phyloP scores from a whole-genome alignment of 331 rosid genomes.

The Erythrophleum ivorense region DNA sequence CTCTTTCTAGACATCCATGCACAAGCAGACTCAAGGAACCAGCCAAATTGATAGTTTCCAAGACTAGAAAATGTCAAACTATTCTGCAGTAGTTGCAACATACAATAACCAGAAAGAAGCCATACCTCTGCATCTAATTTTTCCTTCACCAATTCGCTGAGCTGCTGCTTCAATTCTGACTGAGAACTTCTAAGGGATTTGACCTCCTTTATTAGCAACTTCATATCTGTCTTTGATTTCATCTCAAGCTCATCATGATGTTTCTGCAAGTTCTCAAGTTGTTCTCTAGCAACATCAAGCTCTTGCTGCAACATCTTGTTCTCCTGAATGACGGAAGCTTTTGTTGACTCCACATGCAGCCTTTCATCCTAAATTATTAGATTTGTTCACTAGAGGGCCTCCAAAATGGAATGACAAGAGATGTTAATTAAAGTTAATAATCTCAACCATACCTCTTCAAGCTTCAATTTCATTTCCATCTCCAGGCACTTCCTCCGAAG shows the following conservation, averaged over 20 bases:
- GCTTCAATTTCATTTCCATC: conserved; percentile 65
- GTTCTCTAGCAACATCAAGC: conserved; percentile 68
- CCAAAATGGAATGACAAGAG: conserved; percentile 37
- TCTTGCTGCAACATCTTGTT: conserved; percentile 72
- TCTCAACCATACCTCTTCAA: conserved; percentile 68
- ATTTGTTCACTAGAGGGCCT: conserved; percentile 36
- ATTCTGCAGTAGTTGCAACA: conserved; percentile 33
- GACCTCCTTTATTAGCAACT: conserved; percentile 85
- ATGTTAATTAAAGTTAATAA: conserved; percentile 30
- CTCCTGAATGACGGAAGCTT: conserved; percentile 66
- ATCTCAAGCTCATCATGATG: conserved; percentile 72
- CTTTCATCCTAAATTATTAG: conserved; percentile 70
- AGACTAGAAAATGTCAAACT: conserved; percentile 18
- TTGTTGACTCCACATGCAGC: conserved; percentile 62
- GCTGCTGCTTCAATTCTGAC: conserved; percentile 81
- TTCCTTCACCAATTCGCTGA: conserved; percentile 72
- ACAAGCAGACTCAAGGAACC: conserved; percentile 18
- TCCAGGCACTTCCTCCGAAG: conserved; percentile 74
- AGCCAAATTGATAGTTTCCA: conserved; percentile 28
- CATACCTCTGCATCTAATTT: conserved; percentile 83
- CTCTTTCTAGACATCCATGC: not conserved
- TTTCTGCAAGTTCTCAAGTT: conserved; percentile 69
- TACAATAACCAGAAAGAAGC: conserved; percentile 39
- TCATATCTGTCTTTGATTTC: conserved; percentile 84
- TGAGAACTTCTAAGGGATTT: conserved; percentile 83